Evolutionary conservation across 805 yeast genomes (phyloP).

Genomic region (Kregervanrija delftensis): DNA sequence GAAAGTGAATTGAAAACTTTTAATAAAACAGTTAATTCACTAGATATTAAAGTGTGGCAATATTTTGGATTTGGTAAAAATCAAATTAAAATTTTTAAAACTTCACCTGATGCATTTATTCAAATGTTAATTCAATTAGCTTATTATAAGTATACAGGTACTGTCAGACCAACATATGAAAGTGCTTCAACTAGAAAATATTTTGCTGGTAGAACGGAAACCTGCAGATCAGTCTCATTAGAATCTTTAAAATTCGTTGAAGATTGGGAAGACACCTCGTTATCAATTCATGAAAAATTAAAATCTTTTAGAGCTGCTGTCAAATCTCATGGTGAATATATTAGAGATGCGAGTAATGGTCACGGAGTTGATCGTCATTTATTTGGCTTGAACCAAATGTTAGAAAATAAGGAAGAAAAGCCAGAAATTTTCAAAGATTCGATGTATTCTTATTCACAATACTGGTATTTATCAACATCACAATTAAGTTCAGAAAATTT

Average conservation of each 20-base stretch:
- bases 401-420: slow-evolving; percentile 43
- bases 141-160: slow-evolving; percentile 75
- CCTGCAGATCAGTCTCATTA: slow-evolving; percentile 75
- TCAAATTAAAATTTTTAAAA: slow-evolving; percentile 74
- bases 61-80: slow-evolving; percentile 82
- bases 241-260: slow-evolving; percentile 67
- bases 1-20: slow-evolving; percentile 51
- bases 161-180: slow-evolving; percentile 85
- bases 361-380: slow-evolving; percentile 91
- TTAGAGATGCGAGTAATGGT: slow-evolving; percentile 75
- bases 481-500: slow-evolving; percentile 80
- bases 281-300: slow-evolving; percentile 50
- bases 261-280: slow-evolving; percentile 57
- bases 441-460: slow-evolving; percentile 62
- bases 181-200: slow-evolving; percentile 90
- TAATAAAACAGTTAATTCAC: slow-evolving; percentile 44
- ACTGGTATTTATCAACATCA: slow-evolving; percentile 86
- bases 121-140: slow-evolving; percentile 92
- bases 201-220: slow-evolving; percentile 89
- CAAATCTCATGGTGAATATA: slow-evolving; percentile 65
- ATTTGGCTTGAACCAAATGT: slow-evolving; percentile 75
- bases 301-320: slow-evolving; percentile 66
- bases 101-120: slow-evolving; percentile 88
- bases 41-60: slow-evolving; percentile 73
- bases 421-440: slow-evolving; percentile 75